Evolutionary conservation across 345 rosid genomes (phyloP), one percentile per base, ranked within the genome.

Genomic region (Citrus inodora): DNA sequence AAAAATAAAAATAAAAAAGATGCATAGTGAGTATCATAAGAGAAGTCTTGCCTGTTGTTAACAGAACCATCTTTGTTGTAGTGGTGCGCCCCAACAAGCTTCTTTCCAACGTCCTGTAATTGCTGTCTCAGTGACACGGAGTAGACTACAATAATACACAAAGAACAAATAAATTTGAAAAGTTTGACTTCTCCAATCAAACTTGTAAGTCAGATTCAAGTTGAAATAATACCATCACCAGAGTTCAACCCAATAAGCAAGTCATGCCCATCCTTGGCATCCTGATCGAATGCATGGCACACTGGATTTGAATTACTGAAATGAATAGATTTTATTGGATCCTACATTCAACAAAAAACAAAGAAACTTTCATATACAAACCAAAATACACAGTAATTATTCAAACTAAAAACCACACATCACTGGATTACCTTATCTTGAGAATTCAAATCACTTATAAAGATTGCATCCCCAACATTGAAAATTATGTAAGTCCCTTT

Each of bases 201-300:
- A 82, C 77, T 28, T 76, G 69, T n/a, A 80, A 63, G 30, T 30
- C 14, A 55, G 76, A 79, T 38, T 84, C 32, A 42, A 67, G 81
- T 9, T 28, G 70, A 77, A 55, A 78, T 19, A 76, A 80, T 89
- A 97, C 99, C 99, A 89, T 97, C 99, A 46, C 99, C 99, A 71
- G 98, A 90, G 83, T 84, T 94, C 80, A 97, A 81, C 55, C 97
- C 99, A 75, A 97, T 86, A 73, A 97, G 92, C 85, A 97, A 89
- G 87, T 97, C 99, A 88, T 97, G 99, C 10, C 98, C 99, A 84
- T 97, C 99, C 87, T 93, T 93, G 48, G 98, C 90, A 86, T 97
- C 95, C 72, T 88, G 93, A 85, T 97, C 97, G 84, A 94, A 97
- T 64, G 98, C 92, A 80, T 97, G 99, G 83, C 98, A 97, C 73